Base-by-base conservation (phyloP, 129 eudicot genomes). In the Dittrichia graveolens region DNA sequence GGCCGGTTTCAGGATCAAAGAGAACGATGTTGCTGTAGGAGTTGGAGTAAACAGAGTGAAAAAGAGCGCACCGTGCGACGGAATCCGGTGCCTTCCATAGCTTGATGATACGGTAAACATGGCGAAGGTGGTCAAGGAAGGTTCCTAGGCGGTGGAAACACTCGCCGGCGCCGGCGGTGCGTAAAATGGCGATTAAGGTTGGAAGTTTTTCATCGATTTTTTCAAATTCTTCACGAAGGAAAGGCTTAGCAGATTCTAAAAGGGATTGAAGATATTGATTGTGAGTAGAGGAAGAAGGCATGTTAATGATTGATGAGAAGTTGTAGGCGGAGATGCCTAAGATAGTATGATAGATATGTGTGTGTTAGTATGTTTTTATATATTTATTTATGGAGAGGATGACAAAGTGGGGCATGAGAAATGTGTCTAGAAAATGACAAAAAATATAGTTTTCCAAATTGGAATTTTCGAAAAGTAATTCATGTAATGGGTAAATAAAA, bases 11-110 rank as follows among this genome's bases (percentile, higher is more conserved):
- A n/a, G 97, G 95, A 50, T 90, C 83, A 64, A 91, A 91, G 55
- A 86, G 87, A 19, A 95, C 93, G 52, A 91, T 89, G 65, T 88
- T 80, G 46, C 90, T 95, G 74, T 91, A 91, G 52, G 97, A 84
- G 44, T 91, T 88, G 69, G 96, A 91, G 79, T 91, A 91, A 71
- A 95, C 96, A 14, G 97, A 91, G 80, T 91, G 97, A 61, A 91
- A 91, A 42, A 91, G 91, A 31, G 93, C 97, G 54, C 96, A 88
- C 39, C 88, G 93, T 63, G 89, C 84, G 14, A 73, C 87, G 12
- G 91, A 38, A 43, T 86, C 84, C 0, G 91, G 96, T 11, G 87
- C 84, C 1, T 81, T 81, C 97, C 97, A 91, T 9, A 91, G 86
- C 69, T 84, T 88, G 72, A 91, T 89, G 7, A 88, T 91, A 6